These are phyloP conservation scores for Pythium oligandrum DNA, from an alignment of 352 stramenopile species.

Conservation along the genomic window DNA sequence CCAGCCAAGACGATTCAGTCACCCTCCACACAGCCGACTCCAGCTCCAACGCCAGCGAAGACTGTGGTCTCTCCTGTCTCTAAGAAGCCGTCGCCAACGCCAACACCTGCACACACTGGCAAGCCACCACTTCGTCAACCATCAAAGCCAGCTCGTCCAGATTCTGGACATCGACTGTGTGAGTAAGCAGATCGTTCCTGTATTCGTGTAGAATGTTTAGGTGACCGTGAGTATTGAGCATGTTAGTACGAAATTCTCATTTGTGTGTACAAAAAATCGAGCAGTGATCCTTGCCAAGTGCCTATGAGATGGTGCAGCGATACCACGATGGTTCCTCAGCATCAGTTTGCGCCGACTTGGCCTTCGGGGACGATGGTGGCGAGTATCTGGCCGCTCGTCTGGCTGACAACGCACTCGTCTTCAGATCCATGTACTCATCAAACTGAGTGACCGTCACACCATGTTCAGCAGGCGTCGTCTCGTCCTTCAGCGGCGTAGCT, in stretches of 20 bases:
- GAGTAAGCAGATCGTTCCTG: too few relatives aligned
- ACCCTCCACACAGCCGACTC: slow-evolving; percentile 3
- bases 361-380: not conserved
- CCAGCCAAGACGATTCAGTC: slow-evolving; percentile 7
- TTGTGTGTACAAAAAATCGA: not conserved
- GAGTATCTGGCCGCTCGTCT: slow-evolving; percentile 30
- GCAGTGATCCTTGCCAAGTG: not conserved
- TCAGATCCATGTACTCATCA: slow-evolving; percentile 35
- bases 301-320: slow-evolving; percentile 62
- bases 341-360: slow-evolving; percentile 4
- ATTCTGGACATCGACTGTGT: not conserved
- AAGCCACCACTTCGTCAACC: too few relatives aligned
- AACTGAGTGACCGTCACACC: slow-evolving; percentile 51
- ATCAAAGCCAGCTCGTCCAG: not conserved
- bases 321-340: slow-evolving; percentile 29
- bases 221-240: too few relatives aligned
- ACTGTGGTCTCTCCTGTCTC: not conserved
- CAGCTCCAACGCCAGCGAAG: slow-evolving; percentile 9
- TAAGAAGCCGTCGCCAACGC: not conserved
- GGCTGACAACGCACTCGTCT: slow-evolving; percentile 23
- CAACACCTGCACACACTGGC: not conserved
- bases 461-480: slow-evolving; percentile 20
- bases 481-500: slow-evolving; percentile 23
- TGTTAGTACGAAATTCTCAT: not conserved
- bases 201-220: too few relatives aligned